Percentiles rank a stretch among this genome's conserved stretches.
phyloP scores from a whole-genome alignment of 2,329 filamentous ascomycete species.

The Ceratocystis cubensis region DNA sequence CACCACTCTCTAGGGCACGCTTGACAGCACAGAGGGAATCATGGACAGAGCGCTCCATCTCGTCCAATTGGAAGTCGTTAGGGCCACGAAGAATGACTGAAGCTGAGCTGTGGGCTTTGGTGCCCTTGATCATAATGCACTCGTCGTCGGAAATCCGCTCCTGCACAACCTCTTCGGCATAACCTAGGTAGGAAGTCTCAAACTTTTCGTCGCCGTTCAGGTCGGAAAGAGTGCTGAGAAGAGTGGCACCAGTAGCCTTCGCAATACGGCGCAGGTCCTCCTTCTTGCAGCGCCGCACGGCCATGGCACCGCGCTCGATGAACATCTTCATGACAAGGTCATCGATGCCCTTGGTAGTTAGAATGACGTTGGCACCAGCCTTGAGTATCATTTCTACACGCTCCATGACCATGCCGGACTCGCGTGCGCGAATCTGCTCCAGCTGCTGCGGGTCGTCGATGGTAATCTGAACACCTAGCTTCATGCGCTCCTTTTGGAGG shows the following conservation, averaged over 20 bases:
- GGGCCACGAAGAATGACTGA: constrained; percentile 91
- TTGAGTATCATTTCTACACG: constrained; percentile 96
- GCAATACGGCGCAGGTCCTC: constrained; percentile 93
- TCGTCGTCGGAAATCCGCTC: constrained; percentile 98
- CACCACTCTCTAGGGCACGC: constrained; percentile 89
- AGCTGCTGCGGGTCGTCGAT: constrained; percentile 94
- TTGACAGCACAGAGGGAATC: constrained; percentile 95
- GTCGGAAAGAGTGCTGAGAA: constrained; percentile 87
- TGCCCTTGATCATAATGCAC: constrained; percentile 92
- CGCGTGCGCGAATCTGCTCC: constrained; percentile 89
- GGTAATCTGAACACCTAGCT: constrained; percentile 95
- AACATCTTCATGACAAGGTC: constrained; percentile 91
- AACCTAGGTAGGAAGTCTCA: constrained; percentile 74
- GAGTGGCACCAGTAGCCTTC: constrained; percentile 84
- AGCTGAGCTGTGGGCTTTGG: constrained; percentile 84
- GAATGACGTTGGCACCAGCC: constrained; percentile 85
- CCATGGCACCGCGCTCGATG: constrained; percentile 89
- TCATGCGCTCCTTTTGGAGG: constrained; percentile 97
- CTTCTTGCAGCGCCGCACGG: constrained; percentile 93
- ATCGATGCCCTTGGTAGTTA: constrained; percentile 98
- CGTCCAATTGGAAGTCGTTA: constrained; percentile 92
- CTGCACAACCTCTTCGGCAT: constrained; percentile 92
- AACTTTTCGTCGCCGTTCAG: constrained; percentile 96
- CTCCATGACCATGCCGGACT: constrained; percentile 86
- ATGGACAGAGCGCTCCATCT: constrained; percentile 98